Base-by-base conservation (phyloP, 805 yeast species). In the Candida andamanensis region DNA sequence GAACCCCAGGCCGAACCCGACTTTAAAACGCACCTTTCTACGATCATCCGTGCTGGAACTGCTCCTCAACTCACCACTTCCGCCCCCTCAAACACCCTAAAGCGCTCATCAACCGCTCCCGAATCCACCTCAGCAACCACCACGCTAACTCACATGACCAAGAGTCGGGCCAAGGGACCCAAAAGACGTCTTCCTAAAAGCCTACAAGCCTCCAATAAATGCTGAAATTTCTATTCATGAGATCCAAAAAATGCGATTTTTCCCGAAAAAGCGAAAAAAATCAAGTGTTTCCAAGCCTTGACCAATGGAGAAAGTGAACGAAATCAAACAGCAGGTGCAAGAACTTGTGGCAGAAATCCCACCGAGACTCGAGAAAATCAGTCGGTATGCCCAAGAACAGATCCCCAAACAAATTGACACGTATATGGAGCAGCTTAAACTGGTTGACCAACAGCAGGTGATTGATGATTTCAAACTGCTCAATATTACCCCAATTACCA, bases 161-260 rank as follows among this genome's bases (percentile, higher is more conserved):
- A 73, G 43, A 35, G 50, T 0, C 53, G 80, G 32, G 55, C 76
- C 12, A 66, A 57, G 34, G 80, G 80, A 0, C 80, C 80, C 1
- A 70, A 63, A 44, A 51, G 79, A 40, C 54, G 69, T 30, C 53
- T 68, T 13, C 78, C 78, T 56, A 58, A 32, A 38, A 28, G 26
- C 29, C 24, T 14, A 35, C 15, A 41, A 35, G 19, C 44, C 41
- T 4, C 34, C 29, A 23, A 27, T 19, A 19, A 19, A 19, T 19
- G n/a, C n/a, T n/a, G n/a, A n/a, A n/a, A n/a, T n/a, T n/a, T n/a
- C n/a, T n/a, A n/a, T n/a, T n/a, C n/a, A n/a, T n/a, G n/a, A n/a
- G n/a, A n/a, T n/a, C n/a, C n/a, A n/a, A n/a, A n/a, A n/a, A n/a
- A n/a, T n/a, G n/a, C n/a, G n/a, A n/a, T n/a, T n/a, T n/a, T 30